phyloP scores from a whole-genome alignment of 2,329 filamentous ascomycete genomes.

The Beauveria pseudobassiana region DNA sequence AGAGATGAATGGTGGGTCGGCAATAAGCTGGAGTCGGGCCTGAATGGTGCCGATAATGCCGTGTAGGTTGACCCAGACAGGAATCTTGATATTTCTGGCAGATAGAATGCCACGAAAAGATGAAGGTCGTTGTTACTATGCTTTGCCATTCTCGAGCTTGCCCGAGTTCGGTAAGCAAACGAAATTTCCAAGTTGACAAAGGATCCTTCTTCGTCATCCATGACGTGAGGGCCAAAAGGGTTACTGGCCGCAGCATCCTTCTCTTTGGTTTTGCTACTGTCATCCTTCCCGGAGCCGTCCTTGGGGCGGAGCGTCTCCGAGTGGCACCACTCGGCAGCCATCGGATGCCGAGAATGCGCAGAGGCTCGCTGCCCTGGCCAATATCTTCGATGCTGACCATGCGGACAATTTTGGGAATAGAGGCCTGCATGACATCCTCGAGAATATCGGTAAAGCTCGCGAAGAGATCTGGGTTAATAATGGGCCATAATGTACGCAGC shows the following conservation, averaged over 20 bases:
- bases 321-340: conserved; percentile 68
- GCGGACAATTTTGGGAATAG: conserved; percentile 58
- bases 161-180: conserved; percentile 62
- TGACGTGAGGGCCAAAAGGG: conserved; percentile 42
- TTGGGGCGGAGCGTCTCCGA: conserved; percentile 32
- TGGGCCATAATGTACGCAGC: conserved; percentile 60
- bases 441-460: conserved; percentile 60
- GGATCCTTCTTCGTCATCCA: conserved; percentile 71
- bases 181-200: conserved; percentile 72
- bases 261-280: conserved; percentile 23
- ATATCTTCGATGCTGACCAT: conserved; percentile 73
- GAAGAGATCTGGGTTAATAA: conserved; percentile 71
- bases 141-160: conserved; percentile 54
- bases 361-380: conserved; percentile 63
- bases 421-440: conserved; percentile 76
- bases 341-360: conserved; percentile 62
- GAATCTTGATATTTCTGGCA: conserved; percentile 45
- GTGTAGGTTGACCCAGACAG: conserved; percentile 68
- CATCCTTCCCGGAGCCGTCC: conserved; percentile 20
- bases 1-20: conserved; percentile 71
- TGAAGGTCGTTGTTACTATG: conserved; percentile 61
- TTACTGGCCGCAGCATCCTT: conserved; percentile 23
- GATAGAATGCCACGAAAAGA: conserved; percentile 63
- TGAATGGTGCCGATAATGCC: conserved; percentile 66
- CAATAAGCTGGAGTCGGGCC: conserved; percentile 62